These are phyloP conservation scores for Fusarium clavum DNA, from an alignment of 2,329 filamentous ascomycete species.

Conservation along the genomic window DNA sequence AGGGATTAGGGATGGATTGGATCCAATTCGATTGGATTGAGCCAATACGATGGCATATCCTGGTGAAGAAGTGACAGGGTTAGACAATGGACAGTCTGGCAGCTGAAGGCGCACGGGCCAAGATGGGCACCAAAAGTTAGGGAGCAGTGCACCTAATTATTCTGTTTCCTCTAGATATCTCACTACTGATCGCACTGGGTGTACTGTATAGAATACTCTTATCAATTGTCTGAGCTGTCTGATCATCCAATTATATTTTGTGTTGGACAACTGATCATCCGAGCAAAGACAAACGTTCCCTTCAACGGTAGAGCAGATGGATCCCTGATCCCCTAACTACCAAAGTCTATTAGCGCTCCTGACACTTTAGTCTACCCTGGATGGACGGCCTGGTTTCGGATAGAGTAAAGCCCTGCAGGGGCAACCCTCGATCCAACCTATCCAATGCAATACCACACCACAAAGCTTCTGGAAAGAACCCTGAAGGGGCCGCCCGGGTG, in stretches of 20 bases:
- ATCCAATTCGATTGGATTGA: constrained; percentile 16
- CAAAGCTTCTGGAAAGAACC: constrained; percentile 26
- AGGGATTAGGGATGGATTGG: constrained; percentile 28
- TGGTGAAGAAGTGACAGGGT: constrained; percentile 25
- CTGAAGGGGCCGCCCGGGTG: constrained; percentile 9
- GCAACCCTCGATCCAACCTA: neutral
- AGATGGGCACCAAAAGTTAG: constrained; percentile 13
- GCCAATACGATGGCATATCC: constrained; percentile 5
- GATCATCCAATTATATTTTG: neutral
- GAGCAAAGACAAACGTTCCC: neutral
- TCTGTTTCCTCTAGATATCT: neutral
- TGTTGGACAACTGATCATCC: neutral
- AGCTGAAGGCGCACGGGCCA: constrained; percentile 26
- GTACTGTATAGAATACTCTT: neutral
- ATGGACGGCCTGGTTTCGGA: constrained; percentile 7
- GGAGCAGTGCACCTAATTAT: constrained; percentile 9
- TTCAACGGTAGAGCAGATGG: constrained; percentile 19
- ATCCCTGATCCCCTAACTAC: constrained; percentile 6
- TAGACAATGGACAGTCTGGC: constrained; percentile 11
- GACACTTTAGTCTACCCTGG: constrained; percentile 1
- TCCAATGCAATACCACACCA: neutral
- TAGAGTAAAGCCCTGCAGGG: constrained; percentile 13
- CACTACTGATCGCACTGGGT: neutral
- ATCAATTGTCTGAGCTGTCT: neutral
- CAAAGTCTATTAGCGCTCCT: constrained; percentile 25